phyloP scores from a whole-genome alignment of 148 eudicot species.

The Vaccinium corymbosum region DNA sequence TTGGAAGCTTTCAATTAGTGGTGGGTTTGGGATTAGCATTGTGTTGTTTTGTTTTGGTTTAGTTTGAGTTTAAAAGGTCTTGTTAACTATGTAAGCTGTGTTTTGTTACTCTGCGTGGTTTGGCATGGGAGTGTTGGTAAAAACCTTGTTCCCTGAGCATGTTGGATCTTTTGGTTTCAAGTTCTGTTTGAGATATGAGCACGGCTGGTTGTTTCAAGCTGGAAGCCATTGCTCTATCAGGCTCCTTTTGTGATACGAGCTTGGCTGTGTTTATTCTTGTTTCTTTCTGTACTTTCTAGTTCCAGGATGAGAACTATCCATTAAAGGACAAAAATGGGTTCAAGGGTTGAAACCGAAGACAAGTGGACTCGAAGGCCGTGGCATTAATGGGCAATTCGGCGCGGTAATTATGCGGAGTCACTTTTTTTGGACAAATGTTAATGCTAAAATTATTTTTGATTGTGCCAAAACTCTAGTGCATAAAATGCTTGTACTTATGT shows the following conservation, averaged over 20 bases:
- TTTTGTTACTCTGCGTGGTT: conserved; percentile 5
- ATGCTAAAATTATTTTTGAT: too few relatives aligned
- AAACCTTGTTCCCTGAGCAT: conserved; percentile 22
- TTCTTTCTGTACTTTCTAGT: too few relatives aligned
- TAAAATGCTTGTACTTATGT: too few relatives aligned
- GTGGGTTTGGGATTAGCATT: conserved; percentile 25
- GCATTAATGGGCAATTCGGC: not conserved
- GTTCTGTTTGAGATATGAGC: not conserved
- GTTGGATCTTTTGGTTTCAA: not conserved
- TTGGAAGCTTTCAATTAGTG: conserved; percentile 27
- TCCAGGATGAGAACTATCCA: too few relatives aligned
- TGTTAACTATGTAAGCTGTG: not conserved
- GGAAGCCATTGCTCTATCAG: not conserved
- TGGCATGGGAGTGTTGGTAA: conserved; percentile 15
- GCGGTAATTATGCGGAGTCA: not conserved
- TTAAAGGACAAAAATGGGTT: too few relatives aligned
- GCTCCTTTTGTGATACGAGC: not conserved
- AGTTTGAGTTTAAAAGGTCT: not conserved
- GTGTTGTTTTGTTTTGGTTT: conserved; percentile 20
- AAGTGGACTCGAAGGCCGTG: not conserved
- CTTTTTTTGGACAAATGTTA: not conserved
- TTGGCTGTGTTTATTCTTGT: not conserved
- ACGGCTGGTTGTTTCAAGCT: not conserved
- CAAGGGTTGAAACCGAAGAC: not conserved
- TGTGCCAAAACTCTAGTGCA: too few relatives aligned